Conservation (phyloP, 495 filamentous ascomycete species). For the Lasiosphaeria hispida region DNA sequence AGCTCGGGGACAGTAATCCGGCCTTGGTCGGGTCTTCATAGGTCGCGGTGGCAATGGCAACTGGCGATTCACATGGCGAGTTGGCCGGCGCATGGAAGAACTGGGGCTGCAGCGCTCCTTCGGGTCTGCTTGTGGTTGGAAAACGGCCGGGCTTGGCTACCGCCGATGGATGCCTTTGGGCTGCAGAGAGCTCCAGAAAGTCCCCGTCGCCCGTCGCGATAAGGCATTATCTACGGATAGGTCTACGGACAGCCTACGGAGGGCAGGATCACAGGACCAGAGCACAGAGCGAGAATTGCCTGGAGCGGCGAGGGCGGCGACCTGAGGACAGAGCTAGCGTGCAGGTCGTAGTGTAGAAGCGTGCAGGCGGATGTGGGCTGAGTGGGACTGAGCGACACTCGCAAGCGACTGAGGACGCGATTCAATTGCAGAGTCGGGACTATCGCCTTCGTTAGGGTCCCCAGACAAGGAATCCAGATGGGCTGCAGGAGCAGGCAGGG, state of each 20-base stretch:
- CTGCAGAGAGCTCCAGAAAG: not conserved
- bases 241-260: not conserved
- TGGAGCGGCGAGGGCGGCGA: too few species aligned
- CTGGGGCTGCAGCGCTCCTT: constrained; percentile 1
- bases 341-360: not conserved
- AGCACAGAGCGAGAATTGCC: too few species aligned
- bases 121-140: not conserved
- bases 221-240: constrained; percentile 3
- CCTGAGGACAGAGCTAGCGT: not conserved
- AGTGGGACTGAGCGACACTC: not conserved
- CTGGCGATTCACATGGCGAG: constrained; percentile 6
- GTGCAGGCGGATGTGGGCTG: too few species aligned
- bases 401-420: not conserved
- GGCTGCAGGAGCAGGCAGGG: not conserved
- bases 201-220: not conserved
- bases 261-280: too few species aligned
- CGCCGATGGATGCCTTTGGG: not conserved
- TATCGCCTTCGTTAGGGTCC: too few species aligned
- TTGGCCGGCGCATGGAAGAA: constrained; percentile 3
- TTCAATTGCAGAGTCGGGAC: constrained; percentile 4
- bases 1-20: not conserved
- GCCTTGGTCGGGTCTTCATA: not conserved
- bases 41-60: not conserved
- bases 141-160: constrained; percentile 7
- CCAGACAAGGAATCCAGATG: not conserved